Conservation (phyloP, 2,329 filamentous ascomycete genomes). For the Apiospora kogelbergensis region DNA sequence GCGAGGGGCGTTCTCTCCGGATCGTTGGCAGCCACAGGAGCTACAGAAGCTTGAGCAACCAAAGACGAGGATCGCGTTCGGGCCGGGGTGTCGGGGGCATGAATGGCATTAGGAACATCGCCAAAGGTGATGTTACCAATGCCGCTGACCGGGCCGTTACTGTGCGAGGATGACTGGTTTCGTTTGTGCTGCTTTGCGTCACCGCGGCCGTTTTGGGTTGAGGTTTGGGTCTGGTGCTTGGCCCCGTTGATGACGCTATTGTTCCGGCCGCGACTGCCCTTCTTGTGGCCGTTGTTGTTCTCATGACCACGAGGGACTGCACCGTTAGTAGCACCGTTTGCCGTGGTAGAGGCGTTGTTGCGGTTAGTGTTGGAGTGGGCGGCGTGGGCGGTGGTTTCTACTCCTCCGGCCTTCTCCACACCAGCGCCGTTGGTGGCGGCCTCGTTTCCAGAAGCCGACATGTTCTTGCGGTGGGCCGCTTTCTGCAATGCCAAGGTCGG, state of each 20-base stretch:
- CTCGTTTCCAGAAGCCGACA: conserved; percentile 20
- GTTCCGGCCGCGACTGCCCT: conserved; percentile 9
- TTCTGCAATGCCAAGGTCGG: neutral
- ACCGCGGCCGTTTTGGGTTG: neutral
- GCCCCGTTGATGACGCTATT: conserved; percentile 8
- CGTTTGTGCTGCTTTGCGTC: neutral
- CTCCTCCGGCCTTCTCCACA: conserved; percentile 13
- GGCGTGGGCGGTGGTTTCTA: conserved; percentile 11
- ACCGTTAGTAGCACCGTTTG: neutral
- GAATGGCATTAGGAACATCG: conserved; percentile 5
- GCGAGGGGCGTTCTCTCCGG: conserved; percentile 1
- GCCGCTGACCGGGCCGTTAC: conserved; percentile 8
- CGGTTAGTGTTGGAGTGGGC: neutral
- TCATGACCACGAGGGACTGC: conserved; percentile 10
- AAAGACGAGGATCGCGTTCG: neutral
- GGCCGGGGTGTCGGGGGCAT: neutral
- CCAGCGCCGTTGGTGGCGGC: conserved; percentile 26
- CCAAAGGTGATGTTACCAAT: conserved; percentile 12
- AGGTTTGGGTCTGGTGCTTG: neutral
- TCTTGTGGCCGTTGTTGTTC: conserved; percentile 10
- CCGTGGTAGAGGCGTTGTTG: neutral
- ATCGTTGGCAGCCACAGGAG: neutral
- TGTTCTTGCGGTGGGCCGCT: conserved; percentile 7
- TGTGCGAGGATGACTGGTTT: neutral
- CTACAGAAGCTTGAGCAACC: neutral